These are phyloP conservation scores for Arabidopsis suecica DNA, from an alignment of 345 rosid genomes.

Conservation along the genomic window DNA sequence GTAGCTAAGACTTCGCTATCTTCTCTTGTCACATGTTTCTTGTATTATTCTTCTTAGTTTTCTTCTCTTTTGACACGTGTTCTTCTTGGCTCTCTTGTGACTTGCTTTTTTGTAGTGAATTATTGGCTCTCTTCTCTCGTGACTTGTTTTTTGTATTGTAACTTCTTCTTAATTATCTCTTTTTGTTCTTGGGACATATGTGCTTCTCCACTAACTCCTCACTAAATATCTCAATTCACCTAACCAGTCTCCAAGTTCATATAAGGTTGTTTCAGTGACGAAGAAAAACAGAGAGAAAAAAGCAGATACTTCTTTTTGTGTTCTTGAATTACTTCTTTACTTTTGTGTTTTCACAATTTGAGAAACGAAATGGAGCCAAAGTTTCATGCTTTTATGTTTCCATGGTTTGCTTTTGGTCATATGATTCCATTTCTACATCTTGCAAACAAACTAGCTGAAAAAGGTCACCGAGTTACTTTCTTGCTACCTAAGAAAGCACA, in stretches of 20 bases:
- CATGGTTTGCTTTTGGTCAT: constrained; percentile 64
- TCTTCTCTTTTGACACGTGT: background rate
- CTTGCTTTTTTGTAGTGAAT: background rate
- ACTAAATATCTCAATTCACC: background rate
- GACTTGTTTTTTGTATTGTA: background rate
- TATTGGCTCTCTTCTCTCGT: background rate
- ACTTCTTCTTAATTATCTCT: background rate
- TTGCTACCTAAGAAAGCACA: constrained; percentile 53
- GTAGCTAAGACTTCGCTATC: background rate
- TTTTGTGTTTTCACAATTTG: background rate
- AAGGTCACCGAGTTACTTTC: constrained; percentile 51
- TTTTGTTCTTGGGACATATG: background rate
- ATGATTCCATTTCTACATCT: constrained; percentile 61
- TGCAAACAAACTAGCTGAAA: constrained; percentile 55
- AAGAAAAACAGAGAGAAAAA: background rate
- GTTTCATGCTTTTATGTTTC: constrained; percentile 56
- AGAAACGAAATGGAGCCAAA: background rate
- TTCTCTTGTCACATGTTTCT: background rate
- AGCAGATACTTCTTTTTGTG: background rate
- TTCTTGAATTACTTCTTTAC: background rate
- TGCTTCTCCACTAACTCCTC: background rate
- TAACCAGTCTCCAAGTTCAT: background rate
- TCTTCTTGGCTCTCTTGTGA: background rate
- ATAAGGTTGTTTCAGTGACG: background rate
- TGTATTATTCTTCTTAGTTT: background rate